These are phyloP conservation scores for Zymoseptoria ardabiliae DNA, from an alignment of 2,329 filamentous ascomycete species.

Conservation along the genomic window DNA sequence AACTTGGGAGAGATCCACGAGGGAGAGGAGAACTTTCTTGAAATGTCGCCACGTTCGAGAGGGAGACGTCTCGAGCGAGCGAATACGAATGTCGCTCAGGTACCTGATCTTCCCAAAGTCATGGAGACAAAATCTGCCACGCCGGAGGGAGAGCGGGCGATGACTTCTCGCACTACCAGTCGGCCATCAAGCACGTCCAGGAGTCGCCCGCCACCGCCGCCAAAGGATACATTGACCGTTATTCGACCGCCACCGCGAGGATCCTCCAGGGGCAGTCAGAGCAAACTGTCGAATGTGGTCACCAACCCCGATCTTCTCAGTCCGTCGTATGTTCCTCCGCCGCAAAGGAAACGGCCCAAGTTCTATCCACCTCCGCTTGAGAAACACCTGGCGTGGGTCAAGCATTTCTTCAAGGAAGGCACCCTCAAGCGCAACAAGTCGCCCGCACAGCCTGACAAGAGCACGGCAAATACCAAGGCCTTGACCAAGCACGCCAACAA, in stretches of 20 bases:
- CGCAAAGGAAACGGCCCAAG: slow-evolving; percentile 43
- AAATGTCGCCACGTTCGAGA: slow-evolving; percentile 57
- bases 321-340: slow-evolving; percentile 40
- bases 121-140: slow-evolving; percentile 52
- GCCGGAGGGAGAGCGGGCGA: slow-evolving; percentile 38
- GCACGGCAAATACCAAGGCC: slow-evolving; percentile 6
- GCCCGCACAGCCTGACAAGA: slow-evolving; percentile 32
- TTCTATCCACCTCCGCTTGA: slow-evolving; percentile 57
- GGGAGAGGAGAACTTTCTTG: slow-evolving; percentile 49
- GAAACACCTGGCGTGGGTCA: slow-evolving; percentile 59
- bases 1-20: slow-evolving; percentile 74
- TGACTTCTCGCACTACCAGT: slow-evolving; percentile 47
- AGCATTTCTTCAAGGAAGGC: slow-evolving; percentile 63
- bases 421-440: slow-evolving; percentile 57
- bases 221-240: slow-evolving; percentile 58
- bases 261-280: slow-evolving; percentile 50
- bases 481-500: neutral
- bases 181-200: slow-evolving; percentile 71
- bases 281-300: slow-evolving; percentile 78
- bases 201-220: slow-evolving; percentile 71
- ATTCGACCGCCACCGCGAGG: slow-evolving; percentile 45
- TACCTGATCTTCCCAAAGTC: slow-evolving; percentile 70
- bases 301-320: slow-evolving; percentile 56
- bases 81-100: slow-evolving; percentile 34
- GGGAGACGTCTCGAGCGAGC: slow-evolving; percentile 67